A percentile compares a stretch with the other conserved stretches of the same genome.
Evolutionary conservation across 371 early-diverging fungal genomes (phyloP).

Genomic region (Rhizopus arrhizus): DNA sequence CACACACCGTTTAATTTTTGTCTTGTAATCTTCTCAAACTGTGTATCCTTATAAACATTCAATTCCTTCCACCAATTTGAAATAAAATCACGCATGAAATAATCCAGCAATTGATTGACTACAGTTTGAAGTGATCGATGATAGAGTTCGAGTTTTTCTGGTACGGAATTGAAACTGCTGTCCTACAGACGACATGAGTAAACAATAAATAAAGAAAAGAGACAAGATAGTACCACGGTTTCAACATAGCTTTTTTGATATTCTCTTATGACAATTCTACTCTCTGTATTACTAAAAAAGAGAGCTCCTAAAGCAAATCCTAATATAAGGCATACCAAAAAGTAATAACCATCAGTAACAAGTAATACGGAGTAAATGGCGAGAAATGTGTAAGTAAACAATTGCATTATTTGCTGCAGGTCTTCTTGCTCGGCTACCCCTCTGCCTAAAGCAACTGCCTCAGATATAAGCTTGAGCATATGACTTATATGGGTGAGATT

Average conservation of each 20-base stretch:
- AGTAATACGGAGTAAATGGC: slow-evolving; percentile 31
- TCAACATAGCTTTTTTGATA: slow-evolving; percentile 4
- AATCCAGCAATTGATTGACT: slow-evolving; percentile 42
- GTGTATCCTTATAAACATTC: slow-evolving; percentile 31
- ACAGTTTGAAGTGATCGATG: slow-evolving; percentile 39
- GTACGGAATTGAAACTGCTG: slow-evolving; percentile 12
- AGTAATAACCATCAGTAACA: slow-evolving; percentile 34
- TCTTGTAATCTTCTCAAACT: slow-evolving; percentile 34
- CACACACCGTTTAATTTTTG: slow-evolving; percentile 37
- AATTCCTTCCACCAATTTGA: slow-evolving; percentile 53
- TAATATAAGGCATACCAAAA: slow-evolving; percentile 26
- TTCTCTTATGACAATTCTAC: not conserved
- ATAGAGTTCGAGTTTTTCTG: slow-evolving; percentile 28
- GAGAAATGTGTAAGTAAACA: slow-evolving; percentile 5
- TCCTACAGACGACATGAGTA: slow-evolving; percentile 4
- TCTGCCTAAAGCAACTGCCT: not conserved
- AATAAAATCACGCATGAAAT: slow-evolving; percentile 55
- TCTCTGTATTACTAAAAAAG: slow-evolving; percentile 17
- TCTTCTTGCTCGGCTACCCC: not conserved
- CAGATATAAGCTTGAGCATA: not conserved
- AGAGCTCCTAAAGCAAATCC: slow-evolving; percentile 34
- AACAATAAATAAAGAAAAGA: not conserved
- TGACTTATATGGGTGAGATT: no score
- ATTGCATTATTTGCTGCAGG: not conserved
- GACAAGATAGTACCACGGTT: not conserved